Base-by-base conservation (phyloP, 371 early-diverging fungal genomes). In the Massospora cicadina region DNA sequence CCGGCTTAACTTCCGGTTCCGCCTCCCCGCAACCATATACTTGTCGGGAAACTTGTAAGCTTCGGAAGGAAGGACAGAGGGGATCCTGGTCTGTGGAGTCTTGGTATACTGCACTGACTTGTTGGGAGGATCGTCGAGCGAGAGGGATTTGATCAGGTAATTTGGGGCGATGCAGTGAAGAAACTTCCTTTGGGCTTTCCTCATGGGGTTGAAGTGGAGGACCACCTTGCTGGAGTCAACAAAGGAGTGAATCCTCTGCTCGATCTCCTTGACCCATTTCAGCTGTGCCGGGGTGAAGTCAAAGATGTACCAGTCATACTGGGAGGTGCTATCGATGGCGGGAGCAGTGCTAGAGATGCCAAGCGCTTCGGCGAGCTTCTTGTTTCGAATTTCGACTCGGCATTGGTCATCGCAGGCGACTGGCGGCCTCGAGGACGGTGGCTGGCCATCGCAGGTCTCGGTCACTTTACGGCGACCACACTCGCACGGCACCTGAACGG, bases 371-470 rank as follows among this genome's bases (percentile, higher is more conserved):
- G 89, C 88, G 12, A 89, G 70, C 31, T 77, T 73, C 54, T 81
- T 78, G 70, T 89, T 89, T 33, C 90, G 79, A 65, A 77, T 75
- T n/a, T 82, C 78, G 57, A 87, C 77, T 67, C 79, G 75, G 69
- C 90, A 88, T 53, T 82, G 77, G 43, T 84, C 84, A 60, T 85
- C 81, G 69, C 90, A 88, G 17, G 74, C 73, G 54, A 87, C 24
- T 24, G 28, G 25, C 17, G 55, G 65, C 12, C 23, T 43, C 17
- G 5, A 27, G 17, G 7, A 21, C 13, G 27, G 29, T 3, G 26
- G 23, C 2, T 17, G 24, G 1, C 65, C 80, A 43, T 81, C 77
- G 69, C 89, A 88, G 13, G 76, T 69, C 1, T 78, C 69, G 32
- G 77, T 76, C 21, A 17, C 58, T 10, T 65, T 65, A 28, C 56